Conservation (phyloP, 306 rosid genomes). For the Carpinus fangiana region DNA sequence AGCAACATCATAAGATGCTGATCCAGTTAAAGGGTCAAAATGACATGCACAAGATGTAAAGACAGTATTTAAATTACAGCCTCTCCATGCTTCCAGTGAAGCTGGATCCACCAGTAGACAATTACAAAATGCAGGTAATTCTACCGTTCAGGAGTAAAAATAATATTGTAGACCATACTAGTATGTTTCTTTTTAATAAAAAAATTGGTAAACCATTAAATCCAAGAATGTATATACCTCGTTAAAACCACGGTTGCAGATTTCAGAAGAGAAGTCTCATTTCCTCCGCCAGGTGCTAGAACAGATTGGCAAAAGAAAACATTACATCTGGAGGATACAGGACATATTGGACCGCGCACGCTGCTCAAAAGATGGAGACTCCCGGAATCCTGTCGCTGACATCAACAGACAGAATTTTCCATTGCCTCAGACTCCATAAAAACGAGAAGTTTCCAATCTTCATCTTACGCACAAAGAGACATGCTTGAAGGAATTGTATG, state of each 20-base stretch:
- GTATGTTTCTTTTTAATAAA: background rate
- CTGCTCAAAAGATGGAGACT: constrained; percentile 58
- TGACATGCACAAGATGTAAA: constrained; percentile 16
- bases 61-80: constrained; percentile 11
- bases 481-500: background rate
- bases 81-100: background rate
- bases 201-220: background rate
- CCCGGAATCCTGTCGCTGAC: constrained; percentile 59
- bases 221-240: constrained; percentile 44
- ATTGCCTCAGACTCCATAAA: constrained; percentile 24
- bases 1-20: constrained; percentile 15
- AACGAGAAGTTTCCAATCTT: background rate
- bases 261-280: constrained; percentile 55
- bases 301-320: constrained; percentile 72
- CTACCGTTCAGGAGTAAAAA: background rate
- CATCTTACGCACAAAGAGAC: background rate
- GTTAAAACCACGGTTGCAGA: constrained; percentile 65
- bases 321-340: constrained; percentile 60
- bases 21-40: constrained; percentile 15
- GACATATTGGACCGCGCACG: constrained; percentile 52
- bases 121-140: background rate
- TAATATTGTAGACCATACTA: background rate
- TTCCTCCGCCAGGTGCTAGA: constrained; percentile 70
- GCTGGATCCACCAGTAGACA: background rate
- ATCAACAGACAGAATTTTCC: constrained; percentile 35